Base-by-base conservation (phyloP, 225 moss, liverwort and hornwort species). In the Antitrichia curtipendula region DNA sequence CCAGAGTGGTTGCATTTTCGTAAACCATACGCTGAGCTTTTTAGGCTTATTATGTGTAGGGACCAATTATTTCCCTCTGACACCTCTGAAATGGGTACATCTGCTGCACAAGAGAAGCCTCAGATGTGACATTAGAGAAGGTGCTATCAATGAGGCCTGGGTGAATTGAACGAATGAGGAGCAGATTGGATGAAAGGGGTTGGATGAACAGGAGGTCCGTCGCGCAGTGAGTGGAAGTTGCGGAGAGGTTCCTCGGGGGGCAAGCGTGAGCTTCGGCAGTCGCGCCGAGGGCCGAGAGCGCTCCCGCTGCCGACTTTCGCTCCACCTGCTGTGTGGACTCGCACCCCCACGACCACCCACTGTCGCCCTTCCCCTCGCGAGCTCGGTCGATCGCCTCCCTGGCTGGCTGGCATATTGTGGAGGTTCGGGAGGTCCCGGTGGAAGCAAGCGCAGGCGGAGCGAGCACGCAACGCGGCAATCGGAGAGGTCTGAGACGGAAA, bases 241-340 rank as follows among this genome's bases (percentile, higher is more conserved):
- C 69, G 36, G 61, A 69, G 82, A 43, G 69, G 69, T 75, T 82
- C 38, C 59, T 50, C 28, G 50, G 59, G 59, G 66, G 81, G 52
- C n/a, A 61, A 34, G 85, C 84, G 84, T 23, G 63, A 62, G n/a
- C 78, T 73, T 70, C 83, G 72, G 56, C 68, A 85, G 82, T 53
- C 76, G 75, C 88, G 90, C 88, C 87, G 90, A 90, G 90, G 90
- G 90, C 34, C 16, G 24, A 15, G 57, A 63, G 88, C 90, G 88
- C 76, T 52, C 36, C 54, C 90, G 83, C 82, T 86, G 90, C 90
- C 88, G 86, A 88, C 86, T 88, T 86, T 90, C 53, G 90, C 88
- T 76, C 89, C 82, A 63, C 74, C 20, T 65, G 84, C 58, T 32
- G 32, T 57, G 80, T 80, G 86, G 47, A 82, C 68, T 75, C 40